phyloP scores from a whole-genome alignment of 2,329 filamentous ascomycete species.

The Aureobasidium leucospermi region DNA sequence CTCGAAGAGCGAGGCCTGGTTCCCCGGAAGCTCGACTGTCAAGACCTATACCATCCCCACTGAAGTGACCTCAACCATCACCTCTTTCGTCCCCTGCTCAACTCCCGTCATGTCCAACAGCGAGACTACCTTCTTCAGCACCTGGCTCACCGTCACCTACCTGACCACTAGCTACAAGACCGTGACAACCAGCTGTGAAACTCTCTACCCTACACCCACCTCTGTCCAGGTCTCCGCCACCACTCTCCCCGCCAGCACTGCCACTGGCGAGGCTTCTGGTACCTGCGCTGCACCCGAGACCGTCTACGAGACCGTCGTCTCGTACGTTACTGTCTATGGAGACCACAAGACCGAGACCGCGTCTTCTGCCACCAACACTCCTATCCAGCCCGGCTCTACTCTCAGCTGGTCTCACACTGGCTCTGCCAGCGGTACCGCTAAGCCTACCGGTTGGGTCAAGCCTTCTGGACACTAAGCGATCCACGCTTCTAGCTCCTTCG shows the following conservation, averaged over 20 bases:
- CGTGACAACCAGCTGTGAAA: conserved; percentile 17
- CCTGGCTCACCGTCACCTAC: conserved; percentile 32
- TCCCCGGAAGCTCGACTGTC: not conserved
- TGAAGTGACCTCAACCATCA: conserved; percentile 28
- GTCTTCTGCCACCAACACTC: not conserved
- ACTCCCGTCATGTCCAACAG: conserved; percentile 29
- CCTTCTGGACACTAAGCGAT: not conserved
- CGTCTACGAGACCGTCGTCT: conserved; percentile 14
- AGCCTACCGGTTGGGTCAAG: conserved; percentile 4
- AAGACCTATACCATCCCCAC: conserved; percentile 18
- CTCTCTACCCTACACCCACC: conserved; percentile 9
- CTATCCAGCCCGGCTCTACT: not conserved
- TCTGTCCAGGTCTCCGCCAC: not conserved
- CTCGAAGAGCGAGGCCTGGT: conserved; percentile 4
- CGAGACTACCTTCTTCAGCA: conserved; percentile 29
- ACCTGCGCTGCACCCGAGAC: conserved; percentile 12
- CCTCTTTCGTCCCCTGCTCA: conserved; percentile 31
- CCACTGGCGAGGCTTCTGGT: not conserved
- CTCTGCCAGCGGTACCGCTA: not conserved
- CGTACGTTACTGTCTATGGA: not conserved
- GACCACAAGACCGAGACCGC: not conserved
- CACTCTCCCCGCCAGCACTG: not conserved
- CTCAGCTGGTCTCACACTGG: conserved; percentile 6
- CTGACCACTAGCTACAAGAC: conserved; percentile 27
- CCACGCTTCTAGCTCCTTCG: not conserved